Conservation (phyloP, 208 protist species). For the Leishmania turanica region DNA sequence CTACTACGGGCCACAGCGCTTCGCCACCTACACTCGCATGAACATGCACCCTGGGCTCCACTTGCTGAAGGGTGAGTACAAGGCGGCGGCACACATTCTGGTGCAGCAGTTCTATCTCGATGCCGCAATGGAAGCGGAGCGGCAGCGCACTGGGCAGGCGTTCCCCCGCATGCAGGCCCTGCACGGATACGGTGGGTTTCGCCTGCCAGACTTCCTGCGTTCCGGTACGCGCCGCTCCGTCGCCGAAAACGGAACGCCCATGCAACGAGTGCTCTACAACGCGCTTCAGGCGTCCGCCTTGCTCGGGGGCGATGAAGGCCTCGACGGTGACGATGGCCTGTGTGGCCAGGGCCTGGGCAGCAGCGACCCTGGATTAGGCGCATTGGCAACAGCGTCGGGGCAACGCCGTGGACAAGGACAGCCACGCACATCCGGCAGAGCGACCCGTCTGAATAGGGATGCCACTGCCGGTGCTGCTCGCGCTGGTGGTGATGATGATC, state of each 20-base stretch:
- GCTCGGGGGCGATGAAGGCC: conserved; percentile 36
- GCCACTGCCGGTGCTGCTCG: background rate
- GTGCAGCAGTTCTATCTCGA: conserved; percentile 91
- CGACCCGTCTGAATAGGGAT: background rate
- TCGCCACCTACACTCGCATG: conserved; percentile 77
- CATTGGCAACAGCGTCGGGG: background rate
- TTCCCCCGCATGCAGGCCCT: conserved; percentile 45
- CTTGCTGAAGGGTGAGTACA: conserved; percentile 82
- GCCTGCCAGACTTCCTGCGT: conserved; percentile 51
- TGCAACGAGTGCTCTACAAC: conserved; percentile 80
- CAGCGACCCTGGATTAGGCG: background rate
- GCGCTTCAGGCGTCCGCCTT: conserved; percentile 72
- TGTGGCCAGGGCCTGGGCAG: conserved; percentile 2
- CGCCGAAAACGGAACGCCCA: conserved; percentile 65
- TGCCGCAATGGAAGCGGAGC: conserved; percentile 66
- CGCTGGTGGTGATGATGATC: conserved; percentile 36
- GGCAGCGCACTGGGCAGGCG: conserved; percentile 46
- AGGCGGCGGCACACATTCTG: conserved; percentile 80
- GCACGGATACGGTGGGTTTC: conserved; percentile 45
- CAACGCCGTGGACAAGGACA: background rate
- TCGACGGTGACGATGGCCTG: background rate
- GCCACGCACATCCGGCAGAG: background rate
- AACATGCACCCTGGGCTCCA: conserved; percentile 90
- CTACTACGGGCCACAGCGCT: conserved; percentile 84
- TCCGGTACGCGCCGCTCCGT: conserved; percentile 47